Conservation (phyloP, 148 eudicot species). For the Nepenthes gracilis region DNA sequence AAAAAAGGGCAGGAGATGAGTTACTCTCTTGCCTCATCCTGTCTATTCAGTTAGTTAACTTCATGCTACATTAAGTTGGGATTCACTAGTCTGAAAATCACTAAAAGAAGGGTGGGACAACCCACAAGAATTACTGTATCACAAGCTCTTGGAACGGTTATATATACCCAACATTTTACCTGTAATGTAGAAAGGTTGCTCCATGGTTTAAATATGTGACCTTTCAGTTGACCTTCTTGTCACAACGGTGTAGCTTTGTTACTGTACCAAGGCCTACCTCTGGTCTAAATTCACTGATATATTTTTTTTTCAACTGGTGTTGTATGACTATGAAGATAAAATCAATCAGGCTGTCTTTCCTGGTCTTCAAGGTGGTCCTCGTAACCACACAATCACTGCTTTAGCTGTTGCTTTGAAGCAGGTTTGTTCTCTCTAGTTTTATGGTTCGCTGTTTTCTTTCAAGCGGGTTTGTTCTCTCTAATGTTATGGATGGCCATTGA, state of each 20-base stretch:
- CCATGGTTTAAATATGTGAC: no score
- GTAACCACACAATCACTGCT: slow-evolving; percentile 91
- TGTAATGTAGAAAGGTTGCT: no score
- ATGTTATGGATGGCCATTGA: not conserved
- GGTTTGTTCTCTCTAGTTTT: slow-evolving; percentile 26
- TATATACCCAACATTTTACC: no score
- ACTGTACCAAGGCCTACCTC: not conserved
- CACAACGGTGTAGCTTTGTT: no score
- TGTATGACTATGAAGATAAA: slow-evolving; percentile 92
- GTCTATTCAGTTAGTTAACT: no score
- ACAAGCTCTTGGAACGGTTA: no score
- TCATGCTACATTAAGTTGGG: no score
- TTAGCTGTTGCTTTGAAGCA: slow-evolving; percentile 95
- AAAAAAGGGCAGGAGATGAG: slow-evolving; percentile 89
- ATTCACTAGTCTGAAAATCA: not conserved
- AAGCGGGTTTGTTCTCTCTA: not conserved
- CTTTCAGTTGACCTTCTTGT: no score
- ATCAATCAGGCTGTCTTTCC: slow-evolving; percentile 97
- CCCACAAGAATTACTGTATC: no score
- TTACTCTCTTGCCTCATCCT: no score
- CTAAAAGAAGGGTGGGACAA: not conserved
- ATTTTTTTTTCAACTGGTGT: slow-evolving; percentile 28
- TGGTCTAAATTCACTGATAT: no score
- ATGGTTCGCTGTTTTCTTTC: not conserved
- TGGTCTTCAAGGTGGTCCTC: slow-evolving; percentile 99